Conservation (phyloP, 805 yeast species). For the Pichia scutulata region DNA sequence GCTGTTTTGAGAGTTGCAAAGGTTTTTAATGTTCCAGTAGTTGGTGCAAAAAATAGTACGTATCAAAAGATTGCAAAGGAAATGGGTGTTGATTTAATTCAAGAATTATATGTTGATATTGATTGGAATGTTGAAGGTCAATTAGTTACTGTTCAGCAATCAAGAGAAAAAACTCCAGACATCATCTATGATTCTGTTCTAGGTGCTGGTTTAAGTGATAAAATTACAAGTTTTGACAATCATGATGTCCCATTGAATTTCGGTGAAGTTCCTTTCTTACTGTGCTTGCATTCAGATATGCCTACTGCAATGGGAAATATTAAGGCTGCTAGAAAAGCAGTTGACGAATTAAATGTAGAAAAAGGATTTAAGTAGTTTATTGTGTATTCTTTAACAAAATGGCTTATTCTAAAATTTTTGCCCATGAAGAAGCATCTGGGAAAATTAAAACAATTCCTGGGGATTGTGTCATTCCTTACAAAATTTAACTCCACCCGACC, state of each 20-base stretch:
- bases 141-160: conserved; percentile 25
- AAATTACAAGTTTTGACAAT: conserved; percentile 19
- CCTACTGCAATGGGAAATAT: conserved; percentile 31
- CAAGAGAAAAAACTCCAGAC: conserved; percentile 22
- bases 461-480: no score
- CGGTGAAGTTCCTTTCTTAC: conserved; percentile 24
- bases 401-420: no score
- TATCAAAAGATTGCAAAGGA: conserved; percentile 25
- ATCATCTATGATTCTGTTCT: conserved; percentile 24
- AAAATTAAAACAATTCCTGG: background rate
- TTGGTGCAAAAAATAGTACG: conserved; percentile 30
- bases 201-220: conserved; percentile 23
- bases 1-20: conserved; percentile 32
- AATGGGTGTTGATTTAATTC: conserved; percentile 29
- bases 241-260: conserved; percentile 23
- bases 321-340: conserved; percentile 25
- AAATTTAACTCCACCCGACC: no score
- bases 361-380: background rate
- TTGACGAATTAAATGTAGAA: conserved; percentile 20
- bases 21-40: conserved; percentile 29
- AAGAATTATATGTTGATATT: conserved; percentile 31
- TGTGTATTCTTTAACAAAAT: background rate
- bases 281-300: conserved; percentile 33
- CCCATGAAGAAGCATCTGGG: background rate
- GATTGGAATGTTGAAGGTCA: conserved; percentile 29